A percentile compares a stretch with the other conserved stretches of the same genome.
phyloP scores from a whole-genome alignment of 2,329 filamentous ascomycete genomes.

The Escovopsis sp. region DNA sequence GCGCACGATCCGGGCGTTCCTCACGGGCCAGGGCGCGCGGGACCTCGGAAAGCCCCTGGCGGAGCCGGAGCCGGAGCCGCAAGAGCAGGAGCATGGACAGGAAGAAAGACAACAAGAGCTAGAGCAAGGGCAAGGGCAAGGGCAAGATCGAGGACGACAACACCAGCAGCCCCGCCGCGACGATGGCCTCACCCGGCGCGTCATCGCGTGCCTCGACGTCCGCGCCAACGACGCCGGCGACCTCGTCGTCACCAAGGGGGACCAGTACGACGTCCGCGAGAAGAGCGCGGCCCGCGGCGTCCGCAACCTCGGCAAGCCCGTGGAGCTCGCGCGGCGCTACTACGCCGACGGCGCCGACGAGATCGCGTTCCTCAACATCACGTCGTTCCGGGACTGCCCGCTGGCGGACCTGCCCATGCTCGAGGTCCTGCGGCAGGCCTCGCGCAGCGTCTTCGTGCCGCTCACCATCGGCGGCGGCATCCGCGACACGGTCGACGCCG shows the following conservation, averaged over 20 bases:
- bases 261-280: constrained; percentile 96
- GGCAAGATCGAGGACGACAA: background rate
- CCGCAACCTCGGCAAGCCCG: constrained; percentile 89
- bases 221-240: constrained; percentile 89
- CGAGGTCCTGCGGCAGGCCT: constrained; percentile 74
- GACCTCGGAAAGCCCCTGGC: constrained; percentile 23
- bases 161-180: constrained; percentile 7
- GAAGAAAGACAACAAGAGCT: too few species aligned
- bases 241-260: constrained; percentile 93
- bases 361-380: constrained; percentile 96
- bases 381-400: constrained; percentile 90
- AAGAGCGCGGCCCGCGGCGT: constrained; percentile 55
- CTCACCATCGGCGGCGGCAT: constrained; percentile 94
- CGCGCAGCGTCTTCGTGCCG: constrained; percentile 87
- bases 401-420: constrained; percentile 90
- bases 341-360: constrained; percentile 96
- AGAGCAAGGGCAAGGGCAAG: too few species aligned
- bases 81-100: too few species aligned
- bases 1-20: constrained; percentile 69
- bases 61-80: too few species aligned
- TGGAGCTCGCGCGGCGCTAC: constrained; percentile 85
- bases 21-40: constrained; percentile 52
- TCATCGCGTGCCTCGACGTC: constrained; percentile 94
- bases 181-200: constrained; percentile 74
- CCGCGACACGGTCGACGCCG: constrained; percentile 77